These are phyloP conservation scores for Pochonia chlamydosporia DNA, from an alignment of 2,329 filamentous ascomycete species.

Conservation along the genomic window DNA sequence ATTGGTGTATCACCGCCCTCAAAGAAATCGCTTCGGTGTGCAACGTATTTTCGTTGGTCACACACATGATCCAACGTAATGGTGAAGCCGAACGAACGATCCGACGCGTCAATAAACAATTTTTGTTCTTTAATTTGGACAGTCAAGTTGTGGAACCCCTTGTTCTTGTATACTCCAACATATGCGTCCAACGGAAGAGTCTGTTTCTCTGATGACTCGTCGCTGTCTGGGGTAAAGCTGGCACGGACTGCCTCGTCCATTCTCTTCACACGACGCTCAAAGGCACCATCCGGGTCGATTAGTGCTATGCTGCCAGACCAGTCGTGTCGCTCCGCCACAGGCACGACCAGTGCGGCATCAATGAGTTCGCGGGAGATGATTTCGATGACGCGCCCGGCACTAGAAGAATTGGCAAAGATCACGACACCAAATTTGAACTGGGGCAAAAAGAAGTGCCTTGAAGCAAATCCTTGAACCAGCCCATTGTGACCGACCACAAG, in stretches of 20 bases:
- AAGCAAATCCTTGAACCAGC: slow-evolving; percentile 16
- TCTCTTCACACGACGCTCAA: too few species aligned
- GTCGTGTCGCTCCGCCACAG: too few species aligned
- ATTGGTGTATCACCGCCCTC: neutral
- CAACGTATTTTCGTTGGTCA: neutral
- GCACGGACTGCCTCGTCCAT: too few species aligned
- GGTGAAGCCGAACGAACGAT: slow-evolving; percentile 17
- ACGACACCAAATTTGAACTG: slow-evolving; percentile 18
- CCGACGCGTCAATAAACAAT: slow-evolving; percentile 16
- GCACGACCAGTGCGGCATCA: slow-evolving; percentile 10
- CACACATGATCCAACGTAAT: slow-evolving; percentile 4
- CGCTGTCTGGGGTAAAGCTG: too few species aligned
- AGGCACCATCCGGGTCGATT: too few species aligned
- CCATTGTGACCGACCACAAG: slow-evolving; percentile 20
- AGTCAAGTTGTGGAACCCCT: slow-evolving; percentile 4
- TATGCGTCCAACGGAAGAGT: slow-evolving; percentile 11
- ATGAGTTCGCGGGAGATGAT: slow-evolving; percentile 16
- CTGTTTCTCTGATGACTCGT: slow-evolving; percentile 5
- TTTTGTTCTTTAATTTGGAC: slow-evolving; percentile 11
- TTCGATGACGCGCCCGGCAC: slow-evolving; percentile 9
- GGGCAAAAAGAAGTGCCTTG: slow-evolving; percentile 20
- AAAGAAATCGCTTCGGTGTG: neutral
- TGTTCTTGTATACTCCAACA: neutral
- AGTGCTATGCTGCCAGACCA: too few species aligned
- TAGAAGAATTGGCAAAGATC: slow-evolving; percentile 18